phyloP scores from a whole-genome alignment of 371 early-diverging fungal species.

The Antonospora locustae region DNA sequence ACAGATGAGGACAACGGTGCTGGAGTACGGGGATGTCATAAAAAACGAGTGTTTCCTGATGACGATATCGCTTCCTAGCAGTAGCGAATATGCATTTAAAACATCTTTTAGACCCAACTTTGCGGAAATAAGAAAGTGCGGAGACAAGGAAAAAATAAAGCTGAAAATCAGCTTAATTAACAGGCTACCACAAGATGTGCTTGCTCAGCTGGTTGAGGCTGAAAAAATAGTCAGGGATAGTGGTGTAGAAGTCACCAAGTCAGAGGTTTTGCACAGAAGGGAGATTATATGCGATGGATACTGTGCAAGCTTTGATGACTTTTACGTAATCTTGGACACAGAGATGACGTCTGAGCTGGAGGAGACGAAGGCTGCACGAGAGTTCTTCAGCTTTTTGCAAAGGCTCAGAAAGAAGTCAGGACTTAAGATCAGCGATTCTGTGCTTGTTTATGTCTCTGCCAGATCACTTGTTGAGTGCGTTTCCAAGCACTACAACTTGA shows the following conservation, averaged over 20 bases:
- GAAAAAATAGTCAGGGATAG: background rate
- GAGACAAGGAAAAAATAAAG: slow-evolving; percentile 31
- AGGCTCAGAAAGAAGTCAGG: slow-evolving; percentile 77
- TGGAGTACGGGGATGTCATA: slow-evolving; percentile 61
- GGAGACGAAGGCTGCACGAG: slow-evolving; percentile 81
- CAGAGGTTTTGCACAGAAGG: slow-evolving; percentile 40
- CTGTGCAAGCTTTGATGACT: slow-evolving; percentile 14
- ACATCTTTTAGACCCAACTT: slow-evolving; percentile 44
- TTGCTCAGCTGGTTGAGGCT: slow-evolving; percentile 3
- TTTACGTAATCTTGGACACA: slow-evolving; percentile 72
- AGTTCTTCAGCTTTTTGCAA: slow-evolving; percentile 90
- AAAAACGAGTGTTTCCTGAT: slow-evolving; percentile 48
- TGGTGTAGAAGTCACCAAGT: slow-evolving; percentile 16
- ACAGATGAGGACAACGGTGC: slow-evolving; percentile 69
- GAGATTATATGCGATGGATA: slow-evolving; percentile 16
- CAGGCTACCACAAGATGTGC: slow-evolving; percentile 10
- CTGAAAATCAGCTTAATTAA: slow-evolving; percentile 34
- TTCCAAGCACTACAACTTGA: too few species aligned
- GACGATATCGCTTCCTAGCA: slow-evolving; percentile 12
- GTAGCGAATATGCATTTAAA: slow-evolving; percentile 19
- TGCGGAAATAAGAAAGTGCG: slow-evolving; percentile 26
- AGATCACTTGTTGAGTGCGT: too few species aligned
- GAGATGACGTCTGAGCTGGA: slow-evolving; percentile 65
- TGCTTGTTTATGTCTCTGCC: too few species aligned
- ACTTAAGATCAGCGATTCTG: slow-evolving; percentile 36